These are phyloP conservation scores for Aspergillus leporis DNA, from an alignment of 495 filamentous ascomycete species.

Conservation along the genomic window DNA sequence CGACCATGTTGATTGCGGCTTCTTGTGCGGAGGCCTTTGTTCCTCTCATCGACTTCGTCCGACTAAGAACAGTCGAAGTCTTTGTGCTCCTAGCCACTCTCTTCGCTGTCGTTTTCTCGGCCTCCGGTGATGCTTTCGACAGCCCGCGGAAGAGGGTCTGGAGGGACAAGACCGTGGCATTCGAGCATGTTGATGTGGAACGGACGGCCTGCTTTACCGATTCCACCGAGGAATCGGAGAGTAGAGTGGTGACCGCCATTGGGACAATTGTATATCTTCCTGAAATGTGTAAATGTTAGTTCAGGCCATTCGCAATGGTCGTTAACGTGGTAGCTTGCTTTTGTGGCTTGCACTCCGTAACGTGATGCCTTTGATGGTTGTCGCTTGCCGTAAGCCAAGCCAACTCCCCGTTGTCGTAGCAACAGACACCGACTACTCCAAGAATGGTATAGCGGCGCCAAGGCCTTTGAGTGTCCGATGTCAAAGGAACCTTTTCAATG, in stretches of 20 bases:
- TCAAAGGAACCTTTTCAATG: slow-evolving; percentile 6
- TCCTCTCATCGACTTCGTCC: slow-evolving; percentile 35
- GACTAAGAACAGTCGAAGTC: slow-evolving; percentile 30
- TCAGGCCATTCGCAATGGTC: slow-evolving; percentile 6
- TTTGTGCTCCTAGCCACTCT: slow-evolving; percentile 24
- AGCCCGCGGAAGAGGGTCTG: slow-evolving; percentile 44
- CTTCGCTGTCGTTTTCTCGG: slow-evolving; percentile 20
- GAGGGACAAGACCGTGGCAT: slow-evolving; percentile 46
- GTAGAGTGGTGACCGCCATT: slow-evolving; percentile 44
- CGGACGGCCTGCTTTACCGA: slow-evolving; percentile 51
- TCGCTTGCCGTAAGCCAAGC: slow-evolving; percentile 25
- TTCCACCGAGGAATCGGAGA: slow-evolving; percentile 37
- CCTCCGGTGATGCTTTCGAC: slow-evolving; percentile 25
- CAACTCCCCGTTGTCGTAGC: slow-evolving; percentile 41
- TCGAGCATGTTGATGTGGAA: slow-evolving; percentile 49
- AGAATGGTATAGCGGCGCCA: slow-evolving; percentile 20
- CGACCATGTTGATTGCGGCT: slow-evolving; percentile 27
- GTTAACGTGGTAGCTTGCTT: slow-evolving; percentile 4
- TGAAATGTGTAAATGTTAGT: slow-evolving; percentile 6
- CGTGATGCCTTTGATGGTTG: neutral
- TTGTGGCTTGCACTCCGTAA: neutral
- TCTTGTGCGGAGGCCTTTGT: slow-evolving; percentile 32
- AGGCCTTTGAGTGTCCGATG: slow-evolving; percentile 11
- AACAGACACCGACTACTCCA: slow-evolving; percentile 25
- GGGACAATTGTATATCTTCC: slow-evolving; percentile 7